Percentiles rank a stretch among this genome's conserved stretches.
These are phyloP conservation scores for Ogataea henricii DNA, from an alignment of 805 yeast species.

Conservation along the genomic window DNA sequence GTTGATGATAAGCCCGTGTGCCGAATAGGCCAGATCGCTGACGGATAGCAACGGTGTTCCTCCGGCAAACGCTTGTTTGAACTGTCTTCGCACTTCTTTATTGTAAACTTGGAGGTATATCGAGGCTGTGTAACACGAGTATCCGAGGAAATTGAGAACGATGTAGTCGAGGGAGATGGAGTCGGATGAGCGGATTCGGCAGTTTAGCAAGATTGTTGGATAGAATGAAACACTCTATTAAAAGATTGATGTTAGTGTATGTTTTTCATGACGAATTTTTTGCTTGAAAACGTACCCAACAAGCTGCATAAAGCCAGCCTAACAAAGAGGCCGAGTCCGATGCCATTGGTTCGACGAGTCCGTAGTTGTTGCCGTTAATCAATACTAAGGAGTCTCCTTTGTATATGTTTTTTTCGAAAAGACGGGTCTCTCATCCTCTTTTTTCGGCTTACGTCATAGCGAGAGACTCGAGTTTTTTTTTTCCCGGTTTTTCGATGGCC, in stretches of 20 bases:
- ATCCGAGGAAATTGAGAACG: constrained; percentile 49
- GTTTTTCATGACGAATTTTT: neutral
- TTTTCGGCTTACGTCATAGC: neutral
- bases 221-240: constrained; percentile 49
- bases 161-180: constrained; percentile 53
- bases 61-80: constrained; percentile 34
- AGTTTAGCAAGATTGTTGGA: constrained; percentile 48
- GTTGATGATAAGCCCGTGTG: constrained; percentile 48
- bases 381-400: neutral
- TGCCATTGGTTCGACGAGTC: constrained; percentile 6
- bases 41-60: constrained; percentile 42
- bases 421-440: neutral
- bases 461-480: no score
- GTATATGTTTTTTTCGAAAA: neutral
- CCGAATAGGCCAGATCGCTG: constrained; percentile 49
- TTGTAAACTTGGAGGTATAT: constrained; percentile 44
- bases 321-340: constrained; percentile 20
- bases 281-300: constrained; percentile 26
- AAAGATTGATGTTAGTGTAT: neutral
- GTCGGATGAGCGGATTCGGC: constrained; percentile 42
- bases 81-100: constrained; percentile 34
- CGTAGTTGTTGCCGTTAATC: neutral
- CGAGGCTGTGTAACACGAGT: constrained; percentile 44
- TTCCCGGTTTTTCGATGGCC: neutral
- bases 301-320: constrained; percentile 34